phyloP scores from a whole-genome alignment of 2,329 filamentous ascomycete species.

The Aspergillus neotritici region DNA sequence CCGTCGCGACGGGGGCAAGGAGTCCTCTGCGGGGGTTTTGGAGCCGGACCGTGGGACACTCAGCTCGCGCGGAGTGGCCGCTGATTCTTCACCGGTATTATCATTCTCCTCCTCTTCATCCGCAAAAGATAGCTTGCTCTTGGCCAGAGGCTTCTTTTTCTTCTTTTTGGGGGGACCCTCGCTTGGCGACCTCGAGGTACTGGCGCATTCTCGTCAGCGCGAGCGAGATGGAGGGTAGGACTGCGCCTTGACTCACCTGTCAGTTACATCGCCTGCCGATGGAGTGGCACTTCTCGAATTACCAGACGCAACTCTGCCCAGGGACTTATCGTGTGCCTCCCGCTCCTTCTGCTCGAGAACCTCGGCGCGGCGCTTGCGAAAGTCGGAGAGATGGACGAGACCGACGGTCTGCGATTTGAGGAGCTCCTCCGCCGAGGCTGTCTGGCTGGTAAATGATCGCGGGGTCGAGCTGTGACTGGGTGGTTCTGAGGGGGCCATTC shows the following conservation, averaged over 20 bases:
- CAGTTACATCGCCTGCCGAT: slow-evolving; percentile 41
- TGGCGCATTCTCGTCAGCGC: slow-evolving; percentile 54
- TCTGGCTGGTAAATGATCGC: slow-evolving; percentile 64
- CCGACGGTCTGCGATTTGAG: slow-evolving; percentile 84
- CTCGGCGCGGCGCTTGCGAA: slow-evolving; percentile 90
- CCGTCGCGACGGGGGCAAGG: slow-evolving; percentile 24
- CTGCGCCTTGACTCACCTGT: slow-evolving; percentile 50
- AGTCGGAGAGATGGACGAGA: slow-evolving; percentile 85
- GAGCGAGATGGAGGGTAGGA: slow-evolving; percentile 3
- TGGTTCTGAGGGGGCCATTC: slow-evolving; percentile 29
- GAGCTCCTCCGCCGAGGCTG: slow-evolving; percentile 70
- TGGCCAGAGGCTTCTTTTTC: slow-evolving; percentile 55
- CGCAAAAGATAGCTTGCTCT: slow-evolving; percentile 57
- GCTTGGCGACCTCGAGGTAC: slow-evolving; percentile 46
- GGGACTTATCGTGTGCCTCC: slow-evolving; percentile 62
- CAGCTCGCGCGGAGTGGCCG: slow-evolving; percentile 33
- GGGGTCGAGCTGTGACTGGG: slow-evolving; percentile 41
- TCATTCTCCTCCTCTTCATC: slow-evolving; percentile 61
- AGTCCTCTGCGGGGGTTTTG: slow-evolving; percentile 32
- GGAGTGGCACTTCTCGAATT: slow-evolving; percentile 50
- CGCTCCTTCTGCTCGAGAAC: slow-evolving; percentile 86
- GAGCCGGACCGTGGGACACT: slow-evolving; percentile 36
- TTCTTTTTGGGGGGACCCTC: slow-evolving; percentile 45
- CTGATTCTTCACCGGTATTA: slow-evolving; percentile 43
- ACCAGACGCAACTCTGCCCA: slow-evolving; percentile 39